A percentile compares a stretch with the other conserved stretches of the same genome.
These are phyloP conservation scores for Globisporangium cederbergense DNA, from an alignment of 352 stramenopile genomes.

Conservation along the genomic window DNA sequence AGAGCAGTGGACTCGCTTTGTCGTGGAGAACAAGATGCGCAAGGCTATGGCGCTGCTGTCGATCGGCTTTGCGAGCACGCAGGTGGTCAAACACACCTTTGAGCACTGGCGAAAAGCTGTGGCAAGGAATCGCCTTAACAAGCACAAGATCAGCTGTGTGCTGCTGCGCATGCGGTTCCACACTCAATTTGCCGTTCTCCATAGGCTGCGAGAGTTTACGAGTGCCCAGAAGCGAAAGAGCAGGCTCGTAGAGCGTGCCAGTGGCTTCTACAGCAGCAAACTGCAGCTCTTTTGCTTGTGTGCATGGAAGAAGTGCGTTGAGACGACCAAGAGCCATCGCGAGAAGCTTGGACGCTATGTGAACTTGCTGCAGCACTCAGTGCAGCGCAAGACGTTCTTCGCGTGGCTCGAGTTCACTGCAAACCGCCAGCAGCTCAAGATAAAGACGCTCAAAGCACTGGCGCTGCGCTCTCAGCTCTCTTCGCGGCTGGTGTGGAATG, in stretches of 20 bases:
- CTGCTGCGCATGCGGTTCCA: conserved; percentile 27
- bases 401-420: conserved; percentile 29
- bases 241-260: neutral
- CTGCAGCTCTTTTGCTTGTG: conserved; percentile 14
- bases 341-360: conserved; percentile 33
- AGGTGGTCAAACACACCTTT: conserved; percentile 20
- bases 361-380: conserved; percentile 31
- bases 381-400: conserved; percentile 35
- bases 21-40: conserved; percentile 26
- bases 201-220: conserved; percentile 9
- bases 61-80: conserved; percentile 20
- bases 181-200: conserved; percentile 23
- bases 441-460: conserved; percentile 25
- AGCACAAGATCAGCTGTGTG: conserved; percentile 22
- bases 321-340: conserved; percentile 3
- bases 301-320: conserved; percentile 21
- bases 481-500: conserved; percentile 25
- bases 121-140: conserved; percentile 4
- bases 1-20: conserved; percentile 26
- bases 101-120: conserved; percentile 22
- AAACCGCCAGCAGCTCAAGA: conserved; percentile 18
- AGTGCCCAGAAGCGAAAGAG: conserved; percentile 15
- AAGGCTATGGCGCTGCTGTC: conserved; percentile 30
- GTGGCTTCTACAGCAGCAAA: neutral
- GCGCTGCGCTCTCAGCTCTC: conserved; percentile 28